Evolutionary conservation across 371 early-diverging fungal species (phyloP).

Genomic region (Gilbertella persicaria): DNA sequence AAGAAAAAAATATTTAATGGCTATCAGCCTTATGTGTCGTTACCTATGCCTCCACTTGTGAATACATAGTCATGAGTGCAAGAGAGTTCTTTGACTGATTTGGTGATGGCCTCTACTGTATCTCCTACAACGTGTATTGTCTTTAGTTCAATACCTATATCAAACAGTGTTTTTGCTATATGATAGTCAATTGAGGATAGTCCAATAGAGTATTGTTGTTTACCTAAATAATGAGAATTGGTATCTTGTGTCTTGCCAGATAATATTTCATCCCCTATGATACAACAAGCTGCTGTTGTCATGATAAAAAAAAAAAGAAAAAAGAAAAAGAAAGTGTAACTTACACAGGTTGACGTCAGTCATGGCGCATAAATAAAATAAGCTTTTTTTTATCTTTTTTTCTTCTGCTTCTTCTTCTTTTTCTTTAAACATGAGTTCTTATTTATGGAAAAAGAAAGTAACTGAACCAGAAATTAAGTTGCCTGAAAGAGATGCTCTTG

Average conservation of each 20-base stretch:
- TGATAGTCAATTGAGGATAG: not conserved
- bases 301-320: not conserved
- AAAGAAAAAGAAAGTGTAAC: not conserved
- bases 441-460: slow-evolving; percentile 17
- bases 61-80: slow-evolving; percentile 56
- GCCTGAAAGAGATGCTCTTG: slow-evolving; percentile 36
- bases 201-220: not conserved
- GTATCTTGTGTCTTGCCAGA: slow-evolving; percentile 71
- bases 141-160: slow-evolving; percentile 57
- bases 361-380: no score
- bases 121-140: slow-evolving; percentile 63
- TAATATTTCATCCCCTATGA: slow-evolving; percentile 72
- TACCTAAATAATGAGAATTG: slow-evolving; percentile 63
- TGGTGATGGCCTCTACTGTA: slow-evolving; percentile 42
- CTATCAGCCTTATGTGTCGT: not conserved
- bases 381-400: slow-evolving; percentile 1
- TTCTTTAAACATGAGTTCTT: slow-evolving; percentile 7
- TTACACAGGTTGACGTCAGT: not conserved
- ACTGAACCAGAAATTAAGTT: slow-evolving; percentile 23
- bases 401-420: slow-evolving; percentile 1
- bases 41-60: slow-evolving; percentile 71
- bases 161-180: slow-evolving; percentile 55
- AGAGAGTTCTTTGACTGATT: slow-evolving; percentile 48
- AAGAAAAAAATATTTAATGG: not conserved
- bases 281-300: slow-evolving; percentile 37